These are phyloP conservation scores for Vanderwaltozyma yarrowii DNA, from an alignment of 805 yeast species.

Conservation along the genomic window DNA sequence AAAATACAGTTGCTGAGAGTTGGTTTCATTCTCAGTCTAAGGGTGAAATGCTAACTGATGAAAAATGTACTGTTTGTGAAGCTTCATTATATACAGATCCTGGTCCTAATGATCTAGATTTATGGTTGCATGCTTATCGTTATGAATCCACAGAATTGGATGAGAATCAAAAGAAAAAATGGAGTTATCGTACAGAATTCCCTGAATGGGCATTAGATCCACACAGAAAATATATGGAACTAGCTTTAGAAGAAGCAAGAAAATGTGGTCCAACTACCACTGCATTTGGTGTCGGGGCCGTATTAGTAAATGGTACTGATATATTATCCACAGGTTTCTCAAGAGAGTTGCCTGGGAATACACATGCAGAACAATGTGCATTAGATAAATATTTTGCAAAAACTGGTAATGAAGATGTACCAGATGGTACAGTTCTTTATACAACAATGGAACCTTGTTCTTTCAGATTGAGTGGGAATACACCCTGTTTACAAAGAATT, in stretches of 20 bases:
- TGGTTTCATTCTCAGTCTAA: constrained; percentile 49
- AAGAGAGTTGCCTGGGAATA: constrained; percentile 85
- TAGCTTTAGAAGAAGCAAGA: constrained; percentile 68
- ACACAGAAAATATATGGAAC: constrained; percentile 53
- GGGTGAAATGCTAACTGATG: constrained; percentile 60
- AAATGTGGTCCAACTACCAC: constrained; percentile 75
- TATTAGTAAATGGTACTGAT: constrained; percentile 51
- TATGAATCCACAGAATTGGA: constrained; percentile 47
- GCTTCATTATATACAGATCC: constrained; percentile 77
- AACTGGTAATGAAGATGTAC: constrained; percentile 35
- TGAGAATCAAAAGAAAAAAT: constrained; percentile 29
- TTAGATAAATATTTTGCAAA: constrained; percentile 54
- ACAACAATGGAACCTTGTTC: constrained; percentile 99
- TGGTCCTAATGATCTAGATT: constrained; percentile 71
- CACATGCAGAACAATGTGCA: constrained; percentile 97
- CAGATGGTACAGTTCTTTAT: constrained; percentile 69
- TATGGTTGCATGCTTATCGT: constrained; percentile 86
- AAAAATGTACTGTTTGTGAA: constrained; percentile 55
- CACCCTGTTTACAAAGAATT: constrained; percentile 80
- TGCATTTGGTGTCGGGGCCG: constrained; percentile 92
- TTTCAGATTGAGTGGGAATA: constrained; percentile 75
- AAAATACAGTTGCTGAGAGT: constrained; percentile 52
- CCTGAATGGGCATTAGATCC: constrained; percentile 76
- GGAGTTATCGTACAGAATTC: constrained; percentile 67
- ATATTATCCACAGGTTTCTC: constrained; percentile 79